Percentiles rank a stretch among this genome's conserved stretches.
Evolutionary conservation across 192 early-diverging fungal species (phyloP).

Genomic region (Coemansia sp.): DNA sequence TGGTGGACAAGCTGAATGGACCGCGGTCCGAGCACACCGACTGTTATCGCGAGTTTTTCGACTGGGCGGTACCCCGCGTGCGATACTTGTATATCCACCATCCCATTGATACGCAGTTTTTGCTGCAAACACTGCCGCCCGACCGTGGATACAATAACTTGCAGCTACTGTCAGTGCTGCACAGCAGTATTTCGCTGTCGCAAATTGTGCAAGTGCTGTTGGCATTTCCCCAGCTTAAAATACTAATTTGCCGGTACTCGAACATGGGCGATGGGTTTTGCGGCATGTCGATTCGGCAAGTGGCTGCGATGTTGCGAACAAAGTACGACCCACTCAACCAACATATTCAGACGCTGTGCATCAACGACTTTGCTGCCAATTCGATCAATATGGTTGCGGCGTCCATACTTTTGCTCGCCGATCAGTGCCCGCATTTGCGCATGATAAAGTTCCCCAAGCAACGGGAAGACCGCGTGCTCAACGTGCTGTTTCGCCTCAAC

Average conservation of each 20-base stretch:
- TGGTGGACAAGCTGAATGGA: neutral
- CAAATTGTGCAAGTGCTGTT: neutral
- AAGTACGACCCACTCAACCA: neutral
- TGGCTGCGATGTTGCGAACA: neutral
- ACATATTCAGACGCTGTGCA: neutral
- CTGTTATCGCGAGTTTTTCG: neutral
- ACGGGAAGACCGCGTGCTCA: neutral
- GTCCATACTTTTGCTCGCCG: slow-evolving; percentile 4
- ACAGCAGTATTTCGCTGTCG: neutral
- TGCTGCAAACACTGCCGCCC: neutral
- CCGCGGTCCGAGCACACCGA: neutral
- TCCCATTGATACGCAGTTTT: neutral
- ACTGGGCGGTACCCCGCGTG: neutral
- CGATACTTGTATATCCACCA: slow-evolving; percentile 5
- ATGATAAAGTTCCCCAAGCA: slow-evolving; percentile 3
- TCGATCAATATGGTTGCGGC: neutral
- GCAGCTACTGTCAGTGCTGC: neutral
- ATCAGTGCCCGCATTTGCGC: slow-evolving; percentile 4
- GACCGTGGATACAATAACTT: neutral
- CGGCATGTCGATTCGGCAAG: slow-evolving; percentile 2
- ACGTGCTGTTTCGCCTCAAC: slow-evolving; percentile 3
- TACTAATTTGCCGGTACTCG: neutral
- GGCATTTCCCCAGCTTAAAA: neutral
- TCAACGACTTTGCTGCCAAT: neutral
- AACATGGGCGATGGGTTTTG: slow-evolving; percentile 12